Base-by-base conservation (phyloP, 495 filamentous ascomycete species). In the Cercophora samala region DNA sequence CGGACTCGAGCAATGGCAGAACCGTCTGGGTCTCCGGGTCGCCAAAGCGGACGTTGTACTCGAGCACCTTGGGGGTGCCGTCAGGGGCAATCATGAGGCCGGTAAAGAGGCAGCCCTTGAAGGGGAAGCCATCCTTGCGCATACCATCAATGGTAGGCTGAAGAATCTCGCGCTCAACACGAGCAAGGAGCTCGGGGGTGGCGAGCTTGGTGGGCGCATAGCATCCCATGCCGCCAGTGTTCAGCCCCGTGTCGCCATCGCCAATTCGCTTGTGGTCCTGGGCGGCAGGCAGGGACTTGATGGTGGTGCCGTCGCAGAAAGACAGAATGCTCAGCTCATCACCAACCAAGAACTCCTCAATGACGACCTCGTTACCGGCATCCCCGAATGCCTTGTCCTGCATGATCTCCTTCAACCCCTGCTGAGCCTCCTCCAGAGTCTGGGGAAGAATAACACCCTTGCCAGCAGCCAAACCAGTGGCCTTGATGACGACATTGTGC, bases 211-310 rank as follows among this genome's bases (percentile, higher is more conserved):
- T 96, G 19, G 93, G 93, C 46, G 93, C 93, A 79, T 99, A 99
- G 78, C 92, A 96, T 64, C 95, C 95, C 95, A 99, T 98, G 17
- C 95, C 96, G 59, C 95, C 96, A 6, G 95, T 99, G 80, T 97
- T 99, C 21, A 93, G 91, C 3, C 95, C 95, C 46, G 87, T 84
- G 72, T 99, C 95, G 62, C 91, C 92, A 73, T 99, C 96, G 63
- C 89, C 90, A 61, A 97, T 91, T 60, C 91, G 87, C 83, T 99
- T 99, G 81, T 98, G 95, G 75, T 99, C 95, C 74, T 99, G 95
- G 13, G 95, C 95, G 1, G 96, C 87, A 51, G 93, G 93, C n/a
- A 97, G 84, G 11, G 89, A 91, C 71, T 84, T 85, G 69, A 96
- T 90, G 3, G 90, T 92, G 70, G 90, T 90, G 25, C 95, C 95